Conservation (phyloP, 306 rosid species). For the Rosa chinensis region DNA sequence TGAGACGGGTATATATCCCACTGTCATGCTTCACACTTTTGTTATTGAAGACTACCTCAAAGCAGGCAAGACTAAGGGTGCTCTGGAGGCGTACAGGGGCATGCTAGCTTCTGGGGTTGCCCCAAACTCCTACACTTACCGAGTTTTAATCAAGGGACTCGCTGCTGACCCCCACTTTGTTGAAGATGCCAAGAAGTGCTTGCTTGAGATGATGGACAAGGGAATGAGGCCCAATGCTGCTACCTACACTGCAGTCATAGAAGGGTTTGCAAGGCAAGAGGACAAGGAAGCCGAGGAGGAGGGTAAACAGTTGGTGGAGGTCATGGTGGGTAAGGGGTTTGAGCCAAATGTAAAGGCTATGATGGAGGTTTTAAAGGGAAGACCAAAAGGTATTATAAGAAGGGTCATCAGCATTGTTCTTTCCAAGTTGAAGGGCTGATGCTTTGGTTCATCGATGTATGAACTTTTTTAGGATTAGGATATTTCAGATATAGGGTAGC, state of each 20-base stretch:
- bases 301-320: too few species aligned
- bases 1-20: slow-evolving; percentile 49
- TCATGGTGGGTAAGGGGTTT: too few species aligned
- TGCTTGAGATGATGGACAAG: slow-evolving; percentile 64
- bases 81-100: slow-evolving; percentile 52
- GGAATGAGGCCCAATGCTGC: slow-evolving; percentile 6
- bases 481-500: too few species aligned
- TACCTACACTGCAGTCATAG: too few species aligned
- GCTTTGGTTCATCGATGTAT: too few species aligned
- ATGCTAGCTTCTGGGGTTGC: slow-evolving; percentile 68
- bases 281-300: slow-evolving; percentile 26
- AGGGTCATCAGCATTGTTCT: too few species aligned
- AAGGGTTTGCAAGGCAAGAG: too few species aligned
- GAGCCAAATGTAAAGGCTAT: too few species aligned
- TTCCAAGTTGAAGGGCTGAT: too few species aligned
- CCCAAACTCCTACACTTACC: slow-evolving; percentile 65
- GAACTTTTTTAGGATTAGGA: too few species aligned
- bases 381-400: too few species aligned
- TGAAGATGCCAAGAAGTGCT: slow-evolving; percentile 46
- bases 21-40: slow-evolving; percentile 57
- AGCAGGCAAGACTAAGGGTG: slow-evolving; percentile 53
- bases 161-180: slow-evolving; percentile 33
- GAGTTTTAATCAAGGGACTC: slow-evolving; percentile 57
- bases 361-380: too few species aligned
- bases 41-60: slow-evolving; percentile 57